Evolutionary conservation across 352 stramenopile genomes (phyloP).

Genomic region (Phytophthora megakarya): DNA sequence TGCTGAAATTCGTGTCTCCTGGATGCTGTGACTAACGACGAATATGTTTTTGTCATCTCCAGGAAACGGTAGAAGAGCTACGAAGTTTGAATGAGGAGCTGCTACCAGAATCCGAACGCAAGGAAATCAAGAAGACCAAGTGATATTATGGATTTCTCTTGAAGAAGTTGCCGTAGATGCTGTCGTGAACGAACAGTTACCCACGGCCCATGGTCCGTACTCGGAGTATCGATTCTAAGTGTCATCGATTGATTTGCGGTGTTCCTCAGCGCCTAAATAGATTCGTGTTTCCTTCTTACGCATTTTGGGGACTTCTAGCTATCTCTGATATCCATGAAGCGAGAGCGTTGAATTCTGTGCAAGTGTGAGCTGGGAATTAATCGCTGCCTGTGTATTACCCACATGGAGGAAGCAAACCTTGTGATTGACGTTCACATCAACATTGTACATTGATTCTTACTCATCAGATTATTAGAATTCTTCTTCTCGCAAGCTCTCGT

Average conservation of each 20-base stretch:
- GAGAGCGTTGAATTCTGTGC: constrained; percentile 29
- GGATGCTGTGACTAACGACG: constrained; percentile 4
- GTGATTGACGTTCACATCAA: neutral
- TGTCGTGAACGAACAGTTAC: constrained; percentile 55
- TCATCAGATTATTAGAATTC: constrained; percentile 27
- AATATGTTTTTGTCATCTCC: neutral
- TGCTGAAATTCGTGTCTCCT: too few relatives aligned
- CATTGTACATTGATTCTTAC: constrained; percentile 3
- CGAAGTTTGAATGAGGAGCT: constrained; percentile 28
- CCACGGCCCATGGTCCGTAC: constrained; percentile 42
- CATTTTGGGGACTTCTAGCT: too few relatives aligned
- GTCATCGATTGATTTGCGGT: neutral
- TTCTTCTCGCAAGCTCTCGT: constrained; percentile 28
- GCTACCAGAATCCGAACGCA: constrained; percentile 20
- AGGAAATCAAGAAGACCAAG: constrained; percentile 24
- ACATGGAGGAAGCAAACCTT: constrained; percentile 11
- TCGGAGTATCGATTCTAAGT: constrained; percentile 32
- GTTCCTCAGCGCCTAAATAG: constrained; percentile 1
- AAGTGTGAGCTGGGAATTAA: constrained; percentile 33
- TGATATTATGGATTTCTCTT: constrained; percentile 13
- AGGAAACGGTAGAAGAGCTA: constrained; percentile 42
- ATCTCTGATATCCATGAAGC: too few relatives aligned
- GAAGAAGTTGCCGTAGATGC: constrained; percentile 52
- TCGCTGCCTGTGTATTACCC: constrained; percentile 37
- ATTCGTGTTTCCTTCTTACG: constrained; percentile 13